Evolutionary conservation across 2,329 filamentous ascomycete species (phyloP), one percentile per base, ranked within the genome.

Genomic region (Curvularia sp.): DNA sequence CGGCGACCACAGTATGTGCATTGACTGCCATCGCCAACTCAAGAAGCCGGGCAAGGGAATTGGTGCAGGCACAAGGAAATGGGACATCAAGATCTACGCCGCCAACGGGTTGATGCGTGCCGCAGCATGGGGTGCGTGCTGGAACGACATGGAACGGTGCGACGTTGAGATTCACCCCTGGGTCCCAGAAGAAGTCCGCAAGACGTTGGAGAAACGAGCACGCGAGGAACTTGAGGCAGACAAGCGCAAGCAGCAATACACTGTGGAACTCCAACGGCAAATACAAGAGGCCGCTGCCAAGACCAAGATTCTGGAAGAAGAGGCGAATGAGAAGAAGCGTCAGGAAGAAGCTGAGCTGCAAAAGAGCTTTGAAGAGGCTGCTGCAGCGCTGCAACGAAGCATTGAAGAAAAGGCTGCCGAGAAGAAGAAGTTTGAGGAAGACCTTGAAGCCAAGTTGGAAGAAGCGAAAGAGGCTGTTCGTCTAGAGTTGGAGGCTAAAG

Each of bases 61-160:
- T 9, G 77, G 75, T 30, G 66, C 64, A 5, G 77, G 74, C 8
- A 74, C 81, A 55, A 86, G 84, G 67, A 82, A 87, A 48, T 95
- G 92, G 82, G 85, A 88, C 28, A 84, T 98, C 74, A 95, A 93
- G 72, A 89, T 98, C 1, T 99, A 94, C 71, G 95, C 95, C 0
- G 94, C 93, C 51, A 99, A 98, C 76, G 95, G 95, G 0, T 80
- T 98, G 47, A 96, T 99, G 92, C 87, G 88, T 57, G 89, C 92
- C 5, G 92, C 92, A 0, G 94, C 95, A 0, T 99, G 95, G 95
- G 86, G 87, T 4, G 93, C 93, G 2, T 94, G 92, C 57, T 99
- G 94, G 94, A 90, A 87, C 67, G 94, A 98, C 77, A 99, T 99
- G 95, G 95, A 99, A 79, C 86, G 94, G n/a, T 92, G 98, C 0